Percentiles rank a stretch among this genome's conserved stretches.
Conservation (phyloP, 148 eudicot genomes). For the Rhododendron simsii region DNA sequence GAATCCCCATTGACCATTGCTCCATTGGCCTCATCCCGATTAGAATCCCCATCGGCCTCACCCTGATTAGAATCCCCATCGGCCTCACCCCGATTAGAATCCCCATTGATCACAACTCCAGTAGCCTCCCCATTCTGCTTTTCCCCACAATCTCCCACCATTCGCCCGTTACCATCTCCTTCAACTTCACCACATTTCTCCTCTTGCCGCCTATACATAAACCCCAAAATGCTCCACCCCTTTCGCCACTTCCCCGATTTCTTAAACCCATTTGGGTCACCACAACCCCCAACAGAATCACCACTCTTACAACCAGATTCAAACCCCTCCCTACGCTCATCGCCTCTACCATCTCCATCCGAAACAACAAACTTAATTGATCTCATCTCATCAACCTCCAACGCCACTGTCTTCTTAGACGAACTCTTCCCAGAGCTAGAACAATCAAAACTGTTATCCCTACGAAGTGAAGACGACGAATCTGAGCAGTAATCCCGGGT, state of each 20-base stretch:
- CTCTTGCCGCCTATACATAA: conserved; percentile 25
- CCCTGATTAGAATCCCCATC: background rate
- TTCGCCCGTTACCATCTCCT: conserved; percentile 8
- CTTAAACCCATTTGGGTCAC: conserved; percentile 32
- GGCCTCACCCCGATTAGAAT: background rate
- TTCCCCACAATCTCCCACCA: conserved; percentile 13
- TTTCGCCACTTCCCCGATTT: conserved; percentile 59
- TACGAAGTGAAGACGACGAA: conserved; percentile 27
- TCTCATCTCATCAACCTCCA: conserved; percentile 42
- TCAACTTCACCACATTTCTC: conserved; percentile 21
- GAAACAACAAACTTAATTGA: conserved; percentile 49
- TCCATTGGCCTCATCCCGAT: background rate
- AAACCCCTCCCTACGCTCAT: conserved; percentile 40
- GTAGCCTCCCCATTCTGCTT: conserved; percentile 19
- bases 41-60: background rate
- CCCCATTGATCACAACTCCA: background rate
- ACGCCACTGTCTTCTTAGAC: conserved; percentile 35
- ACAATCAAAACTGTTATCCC: conserved; percentile 60
- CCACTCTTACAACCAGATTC: conserved; percentile 39
- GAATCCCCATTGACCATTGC: conserved; percentile 8
- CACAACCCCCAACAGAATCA: conserved; percentile 26
- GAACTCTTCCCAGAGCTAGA: conserved; percentile 46
- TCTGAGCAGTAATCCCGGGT: conserved; percentile 39
- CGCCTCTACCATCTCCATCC: conserved; percentile 55
- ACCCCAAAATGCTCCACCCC: conserved; percentile 57